Base-by-base conservation (phyloP, 176 grass and related monocot species). In the Panicum miliaceum region DNA sequence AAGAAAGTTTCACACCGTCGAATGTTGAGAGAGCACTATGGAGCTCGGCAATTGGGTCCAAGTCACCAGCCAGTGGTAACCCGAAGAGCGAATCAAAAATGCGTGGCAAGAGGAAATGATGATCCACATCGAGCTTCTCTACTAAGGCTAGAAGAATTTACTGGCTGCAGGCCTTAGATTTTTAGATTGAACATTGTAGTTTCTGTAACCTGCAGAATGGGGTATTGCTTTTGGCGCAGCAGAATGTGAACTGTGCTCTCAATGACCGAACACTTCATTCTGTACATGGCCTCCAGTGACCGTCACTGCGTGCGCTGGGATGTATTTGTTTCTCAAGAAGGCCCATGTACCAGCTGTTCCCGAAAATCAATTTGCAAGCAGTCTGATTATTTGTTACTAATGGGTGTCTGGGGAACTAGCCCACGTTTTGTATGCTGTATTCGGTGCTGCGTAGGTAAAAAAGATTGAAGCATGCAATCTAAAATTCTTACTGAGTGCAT, bases 11-110 rank as follows among this genome's bases (percentile, higher is more conserved):
- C 63, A 93, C 92, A 6, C 81, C 92, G 26, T 84, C 88, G 0
- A 89, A 98, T 71, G 78, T 98, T 37, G 92, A 94, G 45, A 87
- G 89, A 71, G 89, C 95, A 6, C 29, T 95, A 34, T 93, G 95
- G 95, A 95, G 95, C 76, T 90, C 95, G 4, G 79, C 62, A n/a
- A 68, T 95, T 27, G 82, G 82, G 23, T 91, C 80, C 79, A 95
- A 88, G 71, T 71, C 43, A 25, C 40, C 90, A 80, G 34, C 67
- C 60, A 73, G 64, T 25, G 48, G 66, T 78, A 66, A 88, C n/a
- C 48, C 35, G 19, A 48, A 82, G 74, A 54, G 41, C 9, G 52
- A 71, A 18, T 72, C 88, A 23, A 87, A 86, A 27, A 82, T 12
- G 41, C 80, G 6, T 60, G 74, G 64, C 64, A 97, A 94, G 82